Evolutionary conservation across 2,329 filamentous ascomycete species (phyloP).

Genomic region (Phialophora expanda): DNA sequence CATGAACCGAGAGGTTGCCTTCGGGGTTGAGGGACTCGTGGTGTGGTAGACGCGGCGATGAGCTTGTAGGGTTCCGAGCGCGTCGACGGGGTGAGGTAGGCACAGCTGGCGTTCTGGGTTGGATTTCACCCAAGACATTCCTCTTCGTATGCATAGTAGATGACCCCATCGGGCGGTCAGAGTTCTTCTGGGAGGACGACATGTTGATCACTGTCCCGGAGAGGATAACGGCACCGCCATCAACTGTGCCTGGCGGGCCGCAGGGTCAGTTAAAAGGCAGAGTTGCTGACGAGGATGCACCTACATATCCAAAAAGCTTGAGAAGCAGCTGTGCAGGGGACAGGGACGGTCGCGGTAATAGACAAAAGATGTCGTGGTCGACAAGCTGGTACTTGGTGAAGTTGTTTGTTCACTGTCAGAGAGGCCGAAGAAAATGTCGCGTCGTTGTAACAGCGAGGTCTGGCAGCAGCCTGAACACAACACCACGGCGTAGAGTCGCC

Average conservation of each 20-base stretch:
- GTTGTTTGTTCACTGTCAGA: slow-evolving; percentile 1
- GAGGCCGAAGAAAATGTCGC: not conserved
- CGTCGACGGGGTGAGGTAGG: slow-evolving; percentile 18
- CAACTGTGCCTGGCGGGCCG: not conserved
- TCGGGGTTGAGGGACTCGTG: slow-evolving; percentile 42
- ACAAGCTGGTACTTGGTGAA: not conserved
- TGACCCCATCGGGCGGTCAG: not conserved
- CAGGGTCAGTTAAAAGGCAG: not conserved
- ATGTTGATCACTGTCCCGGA: slow-evolving; percentile 11
- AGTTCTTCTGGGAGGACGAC: slow-evolving; percentile 26
- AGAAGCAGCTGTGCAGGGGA: not conserved
- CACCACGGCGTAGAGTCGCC: not conserved
- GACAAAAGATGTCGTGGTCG: not conserved
- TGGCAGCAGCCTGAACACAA: not conserved
- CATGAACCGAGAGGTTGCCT: slow-evolving; percentile 35
- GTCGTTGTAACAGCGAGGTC: not conserved
- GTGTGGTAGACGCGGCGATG: slow-evolving; percentile 36
- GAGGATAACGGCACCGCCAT: slow-evolving; percentile 7
- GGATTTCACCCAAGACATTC: slow-evolving; percentile 34
- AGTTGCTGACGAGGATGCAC: not conserved
- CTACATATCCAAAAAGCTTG: slow-evolving; percentile 1
- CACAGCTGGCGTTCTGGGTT: slow-evolving; percentile 29
- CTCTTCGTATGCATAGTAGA: slow-evolving; percentile 27
- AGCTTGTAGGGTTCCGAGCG: slow-evolving; percentile 15
- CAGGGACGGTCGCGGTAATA: not conserved